phyloP scores from a whole-genome alignment of 129 eudicot species.

The Chrysanthemum makinoi region DNA sequence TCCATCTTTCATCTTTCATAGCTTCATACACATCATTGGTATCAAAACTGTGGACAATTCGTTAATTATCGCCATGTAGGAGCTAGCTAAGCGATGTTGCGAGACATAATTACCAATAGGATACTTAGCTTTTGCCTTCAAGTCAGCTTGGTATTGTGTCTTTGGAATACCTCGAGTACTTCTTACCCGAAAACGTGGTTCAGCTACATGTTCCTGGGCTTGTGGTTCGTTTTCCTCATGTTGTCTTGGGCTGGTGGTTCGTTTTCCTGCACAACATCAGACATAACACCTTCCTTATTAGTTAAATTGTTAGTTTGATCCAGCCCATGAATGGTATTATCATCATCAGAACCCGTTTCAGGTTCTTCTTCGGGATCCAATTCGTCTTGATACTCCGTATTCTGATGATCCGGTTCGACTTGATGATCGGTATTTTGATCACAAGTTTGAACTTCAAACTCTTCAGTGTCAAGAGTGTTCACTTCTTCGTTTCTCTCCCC shows the following conservation, averaged over 20 bases:
- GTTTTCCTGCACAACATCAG: background rate
- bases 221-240: background rate
- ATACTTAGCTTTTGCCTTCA: conserved; percentile 13
- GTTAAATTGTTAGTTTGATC: background rate
- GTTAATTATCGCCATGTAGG: conserved; percentile 1
- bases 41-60: background rate
- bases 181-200: background rate
- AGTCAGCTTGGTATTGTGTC: background rate
- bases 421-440: no score
- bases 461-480: background rate
- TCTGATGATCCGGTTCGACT: no score
- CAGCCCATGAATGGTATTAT: conserved; percentile 1
- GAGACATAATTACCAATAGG: conserved; percentile 14
- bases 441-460: background rate
- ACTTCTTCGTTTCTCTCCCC: conserved; percentile 7
- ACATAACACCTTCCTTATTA: background rate
- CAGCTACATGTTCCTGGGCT: background rate
- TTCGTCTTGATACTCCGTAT: background rate
- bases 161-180: conserved; percentile 15
- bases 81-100: background rate
- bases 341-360: background rate
- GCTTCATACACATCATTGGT: background rate
- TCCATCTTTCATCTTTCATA: background rate
- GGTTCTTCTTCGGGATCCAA: background rate
- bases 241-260: background rate